Evolutionary conservation across 495 filamentous ascomycete genomes (phyloP).

Genomic region (Poronia punctata): DNA sequence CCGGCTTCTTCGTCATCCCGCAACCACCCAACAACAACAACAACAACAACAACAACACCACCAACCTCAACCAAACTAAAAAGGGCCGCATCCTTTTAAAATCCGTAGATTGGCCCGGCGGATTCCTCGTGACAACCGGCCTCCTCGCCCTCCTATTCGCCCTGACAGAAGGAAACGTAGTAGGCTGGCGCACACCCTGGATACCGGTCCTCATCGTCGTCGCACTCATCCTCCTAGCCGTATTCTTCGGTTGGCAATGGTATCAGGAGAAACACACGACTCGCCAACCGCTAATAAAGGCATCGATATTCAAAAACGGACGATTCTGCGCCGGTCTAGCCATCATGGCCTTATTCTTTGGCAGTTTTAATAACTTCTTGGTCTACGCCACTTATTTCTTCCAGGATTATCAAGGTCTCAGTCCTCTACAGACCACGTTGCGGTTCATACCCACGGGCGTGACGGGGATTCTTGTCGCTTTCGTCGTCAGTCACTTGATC

Average conservation of each 20-base stretch:
- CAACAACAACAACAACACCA: no score
- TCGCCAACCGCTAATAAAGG: conserved; percentile 50
- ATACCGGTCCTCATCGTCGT: conserved; percentile 57
- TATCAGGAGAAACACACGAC: conserved; percentile 42
- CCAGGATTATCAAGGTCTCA: conserved; percentile 51
- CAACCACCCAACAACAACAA: no score
- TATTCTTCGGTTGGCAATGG: conserved; percentile 61
- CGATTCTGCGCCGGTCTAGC: conserved; percentile 52
- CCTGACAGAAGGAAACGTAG: conserved; percentile 55
- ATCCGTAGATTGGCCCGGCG: conserved; percentile 59
- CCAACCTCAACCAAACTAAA: conserved; percentile 25
- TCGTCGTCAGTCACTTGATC: conserved; percentile 49
- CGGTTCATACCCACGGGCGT: conserved; percentile 56
- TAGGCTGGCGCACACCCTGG: conserved; percentile 64
- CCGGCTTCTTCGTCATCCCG: conserved; percentile 61
- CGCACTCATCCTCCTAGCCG: conserved; percentile 48
- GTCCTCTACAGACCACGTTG: conserved; percentile 49
- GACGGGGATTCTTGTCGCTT: conserved; percentile 40
- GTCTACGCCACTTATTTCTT: conserved; percentile 58
- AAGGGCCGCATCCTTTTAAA: conserved; percentile 23
- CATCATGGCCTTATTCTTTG: conserved; percentile 54
- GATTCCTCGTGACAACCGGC: conserved; percentile 54
- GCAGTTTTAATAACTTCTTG: conserved; percentile 51
- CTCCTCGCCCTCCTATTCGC: conserved; percentile 56
- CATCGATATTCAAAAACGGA: conserved; percentile 46